Evolutionary conservation across 169 alveolate genomes (phyloP), one percentile per base, ranked within the genome.

Genomic region (Eimeria praecox): DNA sequence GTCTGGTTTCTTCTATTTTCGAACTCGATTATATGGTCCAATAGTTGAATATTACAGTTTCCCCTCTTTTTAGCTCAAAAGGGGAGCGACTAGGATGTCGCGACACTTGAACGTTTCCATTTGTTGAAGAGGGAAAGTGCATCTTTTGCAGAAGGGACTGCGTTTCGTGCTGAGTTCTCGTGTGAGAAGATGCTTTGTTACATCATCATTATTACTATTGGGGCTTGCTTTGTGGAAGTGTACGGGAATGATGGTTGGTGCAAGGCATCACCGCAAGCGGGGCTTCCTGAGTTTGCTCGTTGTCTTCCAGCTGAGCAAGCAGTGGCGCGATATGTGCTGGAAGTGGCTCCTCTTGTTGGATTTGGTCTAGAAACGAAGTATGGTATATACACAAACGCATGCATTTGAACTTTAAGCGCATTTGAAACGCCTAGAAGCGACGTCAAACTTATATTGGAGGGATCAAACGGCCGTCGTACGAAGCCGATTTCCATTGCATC

Each of bases 251-350:
- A 73, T 59, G 98, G 98, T 75, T 98, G 98, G 98, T 98, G 99
- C 96, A 98, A 97, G 95, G 99, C 98, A 44, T 97, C 97, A 27
- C 97, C 98, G 59, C 96, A 97, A 66, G 98, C 97, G 52, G 97
- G 98, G 1, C 97, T 97, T 83, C 98, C 98, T 30, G 98, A 97
- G 52, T 98, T 97, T 94, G 99, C 97, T 78, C 98, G 97, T 77
- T 98, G 99, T 62, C 95, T 97, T n/a, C 98, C 98, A n/a, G 98
- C 96, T 54, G 98, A 98, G 44, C 98, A 97, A 69, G 97, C 97
- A 49, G 86, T 97, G 27, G 97, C 98, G 10, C 97, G 97, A 20
- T 98, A 98, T 95, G 97, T 97, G 82, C 97, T 98, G 35, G 99
- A 98, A 46, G 98, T 98, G 35, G 96, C 96, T 44, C 98, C 99